phyloP scores from a whole-genome alignment of 2,329 filamentous ascomycete species.

The Daldinia sp. region DNA sequence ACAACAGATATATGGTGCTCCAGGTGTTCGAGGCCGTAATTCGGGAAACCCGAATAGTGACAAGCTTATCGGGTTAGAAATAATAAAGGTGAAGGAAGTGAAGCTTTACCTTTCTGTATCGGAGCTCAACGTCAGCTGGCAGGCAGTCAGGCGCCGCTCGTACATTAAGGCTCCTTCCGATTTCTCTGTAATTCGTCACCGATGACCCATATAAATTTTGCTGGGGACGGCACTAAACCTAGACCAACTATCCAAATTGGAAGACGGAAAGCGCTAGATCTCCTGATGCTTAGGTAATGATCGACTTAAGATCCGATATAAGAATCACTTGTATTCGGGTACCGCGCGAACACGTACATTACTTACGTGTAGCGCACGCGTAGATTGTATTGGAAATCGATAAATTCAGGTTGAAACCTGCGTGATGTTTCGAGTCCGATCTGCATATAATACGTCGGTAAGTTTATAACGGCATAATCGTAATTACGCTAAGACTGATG shows the following conservation, averaged over 20 bases:
- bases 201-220: not conserved
- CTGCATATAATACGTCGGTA: not conserved
- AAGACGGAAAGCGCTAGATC: not conserved
- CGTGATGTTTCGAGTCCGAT: not conserved
- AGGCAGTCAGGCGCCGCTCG: constrained; percentile 31
- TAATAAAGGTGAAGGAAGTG: constrained; percentile 10
- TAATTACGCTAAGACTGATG: not conserved
- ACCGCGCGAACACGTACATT: not conserved
- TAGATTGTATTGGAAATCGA: not conserved
- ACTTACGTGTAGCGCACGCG: not conserved
- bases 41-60: not conserved
- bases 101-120: constrained; percentile 27
- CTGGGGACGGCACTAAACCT: not conserved
- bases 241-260: not conserved
- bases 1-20: constrained; percentile 7
- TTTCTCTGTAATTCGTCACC: constrained; percentile 29
- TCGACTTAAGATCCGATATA: not conserved
- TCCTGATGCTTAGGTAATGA: not conserved
- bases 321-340: not conserved
- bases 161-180: constrained; percentile 13
- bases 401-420: not conserved
- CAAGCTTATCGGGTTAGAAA: not conserved
- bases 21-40: constrained; percentile 4
- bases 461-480: not conserved
- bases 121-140: constrained; percentile 34